Evolutionary conservation across 2,329 filamentous ascomycete species (phyloP), one percentile per base, ranked within the genome.

Genomic region (Chaetomiaceae sp.): DNA sequence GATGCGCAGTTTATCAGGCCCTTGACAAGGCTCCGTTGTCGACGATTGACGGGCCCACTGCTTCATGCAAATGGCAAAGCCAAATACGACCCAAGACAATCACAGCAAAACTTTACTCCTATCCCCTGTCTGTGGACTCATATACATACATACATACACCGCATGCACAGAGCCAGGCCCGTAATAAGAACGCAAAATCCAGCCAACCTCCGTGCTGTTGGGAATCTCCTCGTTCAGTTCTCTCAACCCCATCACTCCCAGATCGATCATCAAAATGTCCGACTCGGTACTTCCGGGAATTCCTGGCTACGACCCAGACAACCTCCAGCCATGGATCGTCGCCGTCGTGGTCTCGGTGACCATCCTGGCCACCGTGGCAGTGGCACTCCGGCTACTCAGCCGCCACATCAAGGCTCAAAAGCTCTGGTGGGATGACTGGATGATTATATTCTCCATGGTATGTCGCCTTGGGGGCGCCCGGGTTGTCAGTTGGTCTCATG

Each of bases 351-450:
- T 65, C 9, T 66, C 70, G 1, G 66, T 76, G 55, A 76, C 74
- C 0, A 62, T 69, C 6, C 62, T 77, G 23, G 70, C 74, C 2
- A 56, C 71, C 16, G 33, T 67, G 1, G 62, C 66, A 2, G 71
- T 76, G 11, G 62, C 34, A n/a, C 61, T 77, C 13, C 68, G 75
- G 2, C 45, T 77, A 5, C 49, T 70, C 25, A 71, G 72, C 51
- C 71, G 75, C 10, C 66, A 67, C 44, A 61, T 75, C 40, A 73
- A 73, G 41, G 69, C 63, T 2, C 73, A 75, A 51, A 61, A 63
- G 53, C 60, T 77, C 5, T 77, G 75, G 75, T 76, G 74, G 75
- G 75, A 78, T 64, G 75, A 78, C 60, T 77, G 69, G 61, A 67
- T 75, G 62, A 74, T 78, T 51, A 52, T 77, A 0, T 75, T 72